A percentile compares a stretch with the other conserved stretches of the same genome.
Conservation (phyloP, 1,284 basidiomycete species). For the Spongispora temasekensis region DNA sequence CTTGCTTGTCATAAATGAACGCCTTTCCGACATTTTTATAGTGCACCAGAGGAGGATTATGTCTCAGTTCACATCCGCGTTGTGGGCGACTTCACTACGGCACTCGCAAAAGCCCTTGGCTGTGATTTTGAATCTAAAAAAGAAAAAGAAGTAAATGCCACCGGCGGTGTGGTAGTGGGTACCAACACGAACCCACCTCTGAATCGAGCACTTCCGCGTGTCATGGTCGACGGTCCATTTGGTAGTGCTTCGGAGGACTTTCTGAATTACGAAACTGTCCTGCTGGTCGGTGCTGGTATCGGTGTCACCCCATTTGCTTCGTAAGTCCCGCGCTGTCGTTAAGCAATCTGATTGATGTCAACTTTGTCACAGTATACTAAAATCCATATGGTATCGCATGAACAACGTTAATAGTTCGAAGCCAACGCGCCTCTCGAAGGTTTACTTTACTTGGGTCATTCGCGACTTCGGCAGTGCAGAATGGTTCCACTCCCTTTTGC, state of each 20-base stretch:
- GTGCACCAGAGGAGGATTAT: constrained; percentile 89
- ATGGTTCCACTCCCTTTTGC: constrained; percentile 92
- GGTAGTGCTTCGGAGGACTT: constrained; percentile 86
- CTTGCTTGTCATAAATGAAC: neutral
- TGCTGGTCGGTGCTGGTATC: constrained; percentile 88
- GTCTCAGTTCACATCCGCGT: constrained; percentile 88
- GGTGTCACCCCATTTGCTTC: constrained; percentile 93
- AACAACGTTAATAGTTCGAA: constrained; percentile 75
- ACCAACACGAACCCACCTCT: constrained; percentile 60
- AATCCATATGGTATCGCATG: constrained; percentile 94
- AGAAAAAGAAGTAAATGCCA: constrained; percentile 44
- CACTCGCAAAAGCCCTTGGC: constrained; percentile 78
- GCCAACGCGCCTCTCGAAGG: constrained; percentile 77
- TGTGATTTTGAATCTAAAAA: constrained; percentile 73
- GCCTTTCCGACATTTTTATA: constrained; percentile 28
- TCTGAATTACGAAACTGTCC: constrained; percentile 80
- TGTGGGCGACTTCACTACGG: constrained; percentile 84
- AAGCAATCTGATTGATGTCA: neutral
- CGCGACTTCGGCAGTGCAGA: constrained; percentile 84
- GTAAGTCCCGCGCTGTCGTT: constrained; percentile 42
- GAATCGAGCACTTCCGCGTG: constrained; percentile 74
- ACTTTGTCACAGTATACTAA: constrained; percentile 61
- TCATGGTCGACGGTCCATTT: constrained; percentile 91
- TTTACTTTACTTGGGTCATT: constrained; percentile 89
- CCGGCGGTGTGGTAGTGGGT: constrained; percentile 60